A percentile compares a stretch with the other conserved stretches of the same genome.
Evolutionary conservation across 768 basidiomycete species (phyloP).

Genomic region (Krasilnikovozyma curviuscula): DNA sequence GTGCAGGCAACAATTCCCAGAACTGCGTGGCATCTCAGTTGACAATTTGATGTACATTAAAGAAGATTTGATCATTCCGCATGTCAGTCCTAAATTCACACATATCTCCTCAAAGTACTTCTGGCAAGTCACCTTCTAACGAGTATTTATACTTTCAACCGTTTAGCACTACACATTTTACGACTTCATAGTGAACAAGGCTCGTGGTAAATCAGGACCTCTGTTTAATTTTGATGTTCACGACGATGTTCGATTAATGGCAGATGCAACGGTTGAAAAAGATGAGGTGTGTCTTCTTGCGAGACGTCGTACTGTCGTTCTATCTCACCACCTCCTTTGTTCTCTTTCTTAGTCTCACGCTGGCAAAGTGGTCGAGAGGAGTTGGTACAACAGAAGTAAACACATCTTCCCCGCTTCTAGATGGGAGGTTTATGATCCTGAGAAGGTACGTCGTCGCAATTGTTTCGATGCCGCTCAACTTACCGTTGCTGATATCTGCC

Average conservation of each 20-base stretch:
- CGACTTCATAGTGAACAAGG: slow-evolving; percentile 86
- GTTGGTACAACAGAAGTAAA: slow-evolving; percentile 88
- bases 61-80: slow-evolving; percentile 95
- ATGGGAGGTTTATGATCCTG: slow-evolving; percentile 67
- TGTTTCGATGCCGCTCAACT: too few relatives aligned
- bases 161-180: slow-evolving; percentile 13
- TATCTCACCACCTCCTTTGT: background rate
- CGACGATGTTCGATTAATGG: slow-evolving; percentile 83
- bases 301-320: too few relatives aligned
- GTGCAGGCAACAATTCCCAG: slow-evolving; percentile 79
- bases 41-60: slow-evolving; percentile 99
- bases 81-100: slow-evolving; percentile 39
- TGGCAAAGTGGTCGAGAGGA: slow-evolving; percentile 91
- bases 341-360: slow-evolving; percentile 42
- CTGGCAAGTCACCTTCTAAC: slow-evolving; percentile 5
- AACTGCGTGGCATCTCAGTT: slow-evolving; percentile 68
- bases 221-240: slow-evolving; percentile 98
- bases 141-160: background rate
- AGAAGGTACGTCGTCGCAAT: too few relatives aligned
- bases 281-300: slow-evolving; percentile 60
- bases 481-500: too few relatives aligned
- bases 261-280: slow-evolving; percentile 90
- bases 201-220: slow-evolving; percentile 91
- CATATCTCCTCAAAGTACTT: background rate
- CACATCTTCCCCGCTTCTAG: slow-evolving; percentile 86